Percentiles rank a stretch among this genome's conserved stretches.
Evolutionary conservation across 177 flowering plant species (phyloP).

Genomic region (Telopea speciosissima): DNA sequence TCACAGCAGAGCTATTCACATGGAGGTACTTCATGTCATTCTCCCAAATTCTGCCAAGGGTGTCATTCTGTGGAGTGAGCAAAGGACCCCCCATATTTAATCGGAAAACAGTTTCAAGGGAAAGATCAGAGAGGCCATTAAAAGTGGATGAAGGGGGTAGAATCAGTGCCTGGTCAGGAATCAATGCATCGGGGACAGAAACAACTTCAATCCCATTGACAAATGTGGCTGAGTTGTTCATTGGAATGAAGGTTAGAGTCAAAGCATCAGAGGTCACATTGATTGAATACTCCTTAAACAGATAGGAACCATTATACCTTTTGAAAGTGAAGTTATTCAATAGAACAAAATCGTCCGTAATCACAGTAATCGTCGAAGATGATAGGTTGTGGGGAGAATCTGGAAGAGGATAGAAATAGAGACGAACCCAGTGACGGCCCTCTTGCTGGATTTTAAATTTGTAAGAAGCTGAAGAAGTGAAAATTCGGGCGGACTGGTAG

Average conservation of each 20-base stretch:
- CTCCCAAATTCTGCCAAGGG: constrained; percentile 24
- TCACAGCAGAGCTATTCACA: constrained; percentile 21
- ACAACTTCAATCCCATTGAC: constrained; percentile 24
- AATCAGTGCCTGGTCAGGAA: constrained; percentile 16
- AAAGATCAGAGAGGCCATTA: constrained; percentile 15
- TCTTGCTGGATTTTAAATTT: constrained; percentile 16
- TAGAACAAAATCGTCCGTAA: constrained; percentile 19
- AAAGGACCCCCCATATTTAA: constrained; percentile 25
- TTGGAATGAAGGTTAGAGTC: constrained; percentile 16
- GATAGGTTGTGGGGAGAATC: constrained; percentile 11
- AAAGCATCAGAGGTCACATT: constrained; percentile 18
- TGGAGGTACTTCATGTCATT: constrained; percentile 21
- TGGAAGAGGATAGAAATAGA: constrained; percentile 16
- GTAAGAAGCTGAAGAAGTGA: constrained; percentile 8
- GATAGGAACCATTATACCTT: constrained; percentile 15
- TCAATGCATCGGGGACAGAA: constrained; percentile 18
- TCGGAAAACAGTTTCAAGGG: constrained; percentile 18
- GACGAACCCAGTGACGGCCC: constrained; percentile 22
- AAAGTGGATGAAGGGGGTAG: constrained; percentile 7
- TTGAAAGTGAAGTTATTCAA: constrained; percentile 17
- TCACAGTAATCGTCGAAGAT: constrained; percentile 16
- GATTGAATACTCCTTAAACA: constrained; percentile 21
- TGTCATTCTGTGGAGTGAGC: constrained; percentile 19
- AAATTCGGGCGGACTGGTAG: constrained; percentile 11
- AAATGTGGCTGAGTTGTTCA: constrained; percentile 15